Percentiles rank a stretch among this genome's conserved stretches.
Evolutionary conservation across 164 flowering plant species (phyloP).

Genomic region (Macadamia integrifolia): DNA sequence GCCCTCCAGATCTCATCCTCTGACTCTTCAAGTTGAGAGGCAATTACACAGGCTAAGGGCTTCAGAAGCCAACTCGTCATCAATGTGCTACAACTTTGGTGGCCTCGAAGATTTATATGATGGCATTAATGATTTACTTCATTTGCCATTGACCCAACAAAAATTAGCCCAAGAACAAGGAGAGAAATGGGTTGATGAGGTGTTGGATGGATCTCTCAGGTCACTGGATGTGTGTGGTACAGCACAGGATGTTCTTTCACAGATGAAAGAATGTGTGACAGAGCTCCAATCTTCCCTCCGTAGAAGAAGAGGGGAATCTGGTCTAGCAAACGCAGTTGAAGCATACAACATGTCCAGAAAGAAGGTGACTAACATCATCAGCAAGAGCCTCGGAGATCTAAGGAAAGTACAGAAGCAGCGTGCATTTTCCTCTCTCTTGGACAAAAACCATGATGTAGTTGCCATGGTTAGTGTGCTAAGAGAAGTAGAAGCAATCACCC

Average conservation of each 20-base stretch:
- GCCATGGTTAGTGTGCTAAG: not conserved
- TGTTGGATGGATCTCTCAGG: slow-evolving; percentile 30
- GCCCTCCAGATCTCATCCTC: not conserved
- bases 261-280: slow-evolving; percentile 13
- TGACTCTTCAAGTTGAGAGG: not conserved
- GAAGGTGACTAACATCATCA: not conserved
- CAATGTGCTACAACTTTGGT: not conserved
- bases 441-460: not conserved
- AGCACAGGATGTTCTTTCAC: slow-evolving; percentile 12
- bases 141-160: not conserved
- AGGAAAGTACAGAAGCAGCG: not conserved
- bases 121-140: not conserved
- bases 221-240: slow-evolving; percentile 26
- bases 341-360: not conserved
- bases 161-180: not conserved
- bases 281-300: slow-evolving; percentile 23
- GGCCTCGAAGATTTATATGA: not conserved
- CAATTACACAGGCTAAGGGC: not conserved
- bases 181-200: slow-evolving; percentile 13
- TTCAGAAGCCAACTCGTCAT: not conserved
- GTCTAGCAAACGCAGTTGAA: not conserved
- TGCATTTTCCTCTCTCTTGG: not conserved
- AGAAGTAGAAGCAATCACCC: not conserved
- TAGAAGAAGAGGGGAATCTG: slow-evolving; percentile 7
- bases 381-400: not conserved